Base-by-base conservation (phyloP, 768 basidiomycete genomes). In the Trametes meyenii region DNA sequence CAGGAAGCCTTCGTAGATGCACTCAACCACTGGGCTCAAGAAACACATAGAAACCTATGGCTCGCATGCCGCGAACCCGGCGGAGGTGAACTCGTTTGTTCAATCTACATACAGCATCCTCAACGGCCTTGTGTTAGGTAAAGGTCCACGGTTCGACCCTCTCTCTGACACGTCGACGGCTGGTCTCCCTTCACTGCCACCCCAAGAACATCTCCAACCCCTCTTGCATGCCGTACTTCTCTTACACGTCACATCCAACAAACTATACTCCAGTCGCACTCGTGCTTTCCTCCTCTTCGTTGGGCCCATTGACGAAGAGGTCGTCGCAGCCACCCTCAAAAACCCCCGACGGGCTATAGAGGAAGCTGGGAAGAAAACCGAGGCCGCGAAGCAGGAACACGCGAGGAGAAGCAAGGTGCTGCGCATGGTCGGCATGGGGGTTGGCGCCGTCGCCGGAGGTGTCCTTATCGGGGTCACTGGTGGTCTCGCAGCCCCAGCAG, bases 381-480 rank as follows among this genome's bases (percentile, higher is more conserved):
- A 81, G 23, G 69, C 65, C 24, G 73, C 79, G 2, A 79, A 70
- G 46, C 69, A 74, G 49, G 67, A 74, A 16, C 81, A 83, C 61
- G 82, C 82, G 3, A 70, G 74, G 50, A 70, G 71, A 38, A 75
- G 77, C 17, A 77, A 73, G 66, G 72, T 75, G 2, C 66, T 81
- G 60, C 75, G 83, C 33, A 74, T 74, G 58, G 74, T 77, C n/a
- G 83, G 83, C 26, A 74, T 84, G 38, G 82, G 82, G 2, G 65
- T 82, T 19, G 82, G 80, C 16, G 83, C 83, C 24, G 72, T 85
- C 14, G 83, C 81, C 3, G 84, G 83, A 14, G 84, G 84, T 14
- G 76, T 84, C 21, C 72, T 85, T 35, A 71, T 85, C 14, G 85
- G 83, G 4, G 76, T 85, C 23, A 84, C 83, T n/a, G 85, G 84